Base-by-base conservation (phyloP, 257 asterid species). In the Solanum piurae region DNA sequence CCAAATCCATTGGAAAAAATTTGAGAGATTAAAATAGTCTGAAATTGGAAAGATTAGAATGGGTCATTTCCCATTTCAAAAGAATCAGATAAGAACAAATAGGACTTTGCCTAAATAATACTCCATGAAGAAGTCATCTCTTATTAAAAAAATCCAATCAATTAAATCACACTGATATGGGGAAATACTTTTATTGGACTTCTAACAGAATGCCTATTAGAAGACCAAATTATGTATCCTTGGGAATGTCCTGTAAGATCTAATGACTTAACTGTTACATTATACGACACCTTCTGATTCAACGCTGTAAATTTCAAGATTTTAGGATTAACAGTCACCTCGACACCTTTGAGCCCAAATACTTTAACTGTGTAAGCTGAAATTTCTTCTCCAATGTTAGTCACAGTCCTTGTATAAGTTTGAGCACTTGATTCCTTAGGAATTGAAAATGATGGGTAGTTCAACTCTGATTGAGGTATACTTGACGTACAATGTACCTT, bases 391-490 rank as follows among this genome's bases (percentile, higher is more conserved):
- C 90, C 87, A 1, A 89, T 58, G 21, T 89, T 89, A 3, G 90
- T 88, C 18, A 86, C 82, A 36, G 20, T 74, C 49, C 82, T 74
- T 3, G 49, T 36, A 74, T 74, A 74, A 1, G 49, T 74, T 21
- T 72, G 64, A 37, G 20, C 33, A 40, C 2, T 49, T 18, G 36
- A 40, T 83, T 69, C 66, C 12, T 83, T 46, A 69, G 38, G 37
- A 10, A 89, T 73, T 3, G 91, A 72, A 34, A 89, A 89, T 25
- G 89, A 89, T 16, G 91, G 89, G 31, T 89, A 89, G 49, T 89
- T 89, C 12, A 89, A 66, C 3, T 83, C 86, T 4, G 83, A 60
- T 44, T 84, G 77, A 20, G 89, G 52, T 34, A 87, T 89, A 20
- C 66, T 87, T 20, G 46, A 60, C 0, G 44, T 52, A 62, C 89